Percentiles rank a stretch among this genome's conserved stretches.
phyloP scores from a whole-genome alignment of 257 asterid genomes.

The Solanum okadae region DNA sequence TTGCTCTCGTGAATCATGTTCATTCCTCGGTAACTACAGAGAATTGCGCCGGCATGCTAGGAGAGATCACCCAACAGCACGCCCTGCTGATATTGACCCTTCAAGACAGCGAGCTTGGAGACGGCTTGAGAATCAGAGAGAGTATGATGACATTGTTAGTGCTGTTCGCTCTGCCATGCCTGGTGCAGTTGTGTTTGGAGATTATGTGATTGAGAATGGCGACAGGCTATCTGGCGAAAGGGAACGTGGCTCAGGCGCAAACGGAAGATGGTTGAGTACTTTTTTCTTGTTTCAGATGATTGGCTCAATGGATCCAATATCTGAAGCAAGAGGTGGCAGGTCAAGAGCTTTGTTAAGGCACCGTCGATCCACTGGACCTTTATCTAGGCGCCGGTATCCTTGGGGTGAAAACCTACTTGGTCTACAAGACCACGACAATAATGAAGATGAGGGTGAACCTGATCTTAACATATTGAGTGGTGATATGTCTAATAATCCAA shows the following conservation, averaged over 20 bases:
- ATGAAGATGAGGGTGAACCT: slow-evolving; percentile 16
- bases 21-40: slow-evolving; percentile 57
- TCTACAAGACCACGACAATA: slow-evolving; percentile 29
- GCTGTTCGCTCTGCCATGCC: slow-evolving; percentile 81
- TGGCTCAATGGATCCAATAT: slow-evolving; percentile 51
- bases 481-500: slow-evolving; percentile 22
- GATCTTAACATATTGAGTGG: slow-evolving; percentile 25
- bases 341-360: slow-evolving; percentile 60
- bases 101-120: slow-evolving; percentile 74
- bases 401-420: slow-evolving; percentile 82
- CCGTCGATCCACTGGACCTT: slow-evolving; percentile 38
- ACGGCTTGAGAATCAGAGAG: slow-evolving; percentile 65
- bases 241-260: slow-evolving; percentile 29
- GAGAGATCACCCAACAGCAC: slow-evolving; percentile 68
- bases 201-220: slow-evolving; percentile 68
- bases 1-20: slow-evolving; percentile 77
- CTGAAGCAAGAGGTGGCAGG: slow-evolving; percentile 50
- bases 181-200: slow-evolving; percentile 78
- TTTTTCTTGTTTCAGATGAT: slow-evolving; percentile 80
- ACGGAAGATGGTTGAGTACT: slow-evolving; percentile 60
- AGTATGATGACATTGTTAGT: slow-evolving; percentile 69
- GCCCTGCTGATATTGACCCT: slow-evolving; percentile 83
- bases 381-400: slow-evolving; percentile 54
- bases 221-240: slow-evolving; percentile 36
- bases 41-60: slow-evolving; percentile 81